These are phyloP conservation scores for Pseudopediastrum boryanum DNA, from an alignment of 139 green algal genomes.

Conservation along the genomic window DNA sequence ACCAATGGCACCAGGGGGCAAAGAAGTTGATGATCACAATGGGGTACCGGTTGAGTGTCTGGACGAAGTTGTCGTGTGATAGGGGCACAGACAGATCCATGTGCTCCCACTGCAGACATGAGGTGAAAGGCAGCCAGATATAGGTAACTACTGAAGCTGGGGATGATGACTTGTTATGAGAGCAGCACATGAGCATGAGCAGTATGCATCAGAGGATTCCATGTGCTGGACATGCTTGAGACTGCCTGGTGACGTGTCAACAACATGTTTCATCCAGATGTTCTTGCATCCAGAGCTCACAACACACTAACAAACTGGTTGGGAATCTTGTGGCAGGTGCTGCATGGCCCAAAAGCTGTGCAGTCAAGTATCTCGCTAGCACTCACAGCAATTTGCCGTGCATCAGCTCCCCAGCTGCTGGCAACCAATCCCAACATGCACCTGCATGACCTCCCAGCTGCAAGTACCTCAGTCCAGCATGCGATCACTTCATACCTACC, in stretches of 20 bases:
- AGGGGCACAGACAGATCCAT: slow-evolving; percentile 64
- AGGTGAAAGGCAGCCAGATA: neutral
- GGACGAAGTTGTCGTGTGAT: slow-evolving; percentile 47
- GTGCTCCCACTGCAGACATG: slow-evolving; percentile 50
- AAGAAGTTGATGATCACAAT: slow-evolving; percentile 94
- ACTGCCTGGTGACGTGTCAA: too few species aligned
- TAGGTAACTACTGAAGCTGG: neutral
- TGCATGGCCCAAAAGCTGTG: too few species aligned
- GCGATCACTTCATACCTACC: slow-evolving; percentile 43
- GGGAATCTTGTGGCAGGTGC: too few species aligned
- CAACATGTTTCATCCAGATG: neutral
- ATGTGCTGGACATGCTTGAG: too few species aligned
- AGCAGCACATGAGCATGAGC: too few species aligned
- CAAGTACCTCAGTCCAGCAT: too few species aligned
- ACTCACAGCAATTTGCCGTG: neutral
- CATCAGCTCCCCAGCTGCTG: too few species aligned
- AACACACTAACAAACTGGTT: too few species aligned
- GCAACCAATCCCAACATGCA: too few species aligned
- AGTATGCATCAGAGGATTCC: too few species aligned
- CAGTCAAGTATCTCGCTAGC: neutral
- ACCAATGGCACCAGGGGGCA: slow-evolving; percentile 98
- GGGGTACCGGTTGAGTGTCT: slow-evolving; percentile 63
- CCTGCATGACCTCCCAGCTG: too few species aligned
- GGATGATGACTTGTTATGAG: neutral
- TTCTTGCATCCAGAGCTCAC: neutral